Base-by-base conservation (phyloP, 225 moss, liverwort and hornwort species). In the Asterella californica region DNA sequence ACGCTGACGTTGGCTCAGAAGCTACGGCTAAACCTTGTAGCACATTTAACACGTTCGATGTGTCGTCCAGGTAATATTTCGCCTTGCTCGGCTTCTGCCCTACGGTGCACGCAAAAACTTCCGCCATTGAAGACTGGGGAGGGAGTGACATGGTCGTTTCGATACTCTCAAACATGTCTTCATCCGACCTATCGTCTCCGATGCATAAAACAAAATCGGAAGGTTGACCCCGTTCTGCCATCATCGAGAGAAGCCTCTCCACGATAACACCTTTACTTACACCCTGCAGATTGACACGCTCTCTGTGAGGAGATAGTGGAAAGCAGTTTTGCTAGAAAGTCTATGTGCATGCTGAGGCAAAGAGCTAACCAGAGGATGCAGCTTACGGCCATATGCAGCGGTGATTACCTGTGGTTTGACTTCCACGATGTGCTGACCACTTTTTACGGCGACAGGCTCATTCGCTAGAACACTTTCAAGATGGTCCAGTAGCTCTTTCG, bases 61-160 rank as follows among this genome's bases (percentile, higher is more conserved):
- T 89, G 82, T 95, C 94, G 80, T 95, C 94, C 81, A 95, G 87
- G 79, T 95, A 95, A 71, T 93, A 95, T 81, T 93, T 91, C 19
- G 94, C 94, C 79, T 95, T 95, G 78, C 94, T 95, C 18, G 94
- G 94, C 79, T 95, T 95, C 76, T 95, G 93, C 80, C 94, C 94
- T 62, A 95, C 94, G 49, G 94, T 95, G 82, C 94, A 95, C 46
- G 93, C 94, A 74, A 91, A 90, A 32, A 95, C 88, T 79, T 91
- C 91, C 27, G 94, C 92, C 74, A 89, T 87, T 50, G 94, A 90
- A 48, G 87, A 90, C 50, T 78, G 85, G 14, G 83, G 83, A 79
- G 86, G 83, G 70, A 53, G 42, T 52, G 78, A 54, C 94, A 95
- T 90, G 65, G 83, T 85, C 45, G 74, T 73, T 57, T 93, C 90